Evolutionary conservation across 1,284 basidiomycete genomes (phyloP).

Genomic region (Sanghuangporus baumii): DNA sequence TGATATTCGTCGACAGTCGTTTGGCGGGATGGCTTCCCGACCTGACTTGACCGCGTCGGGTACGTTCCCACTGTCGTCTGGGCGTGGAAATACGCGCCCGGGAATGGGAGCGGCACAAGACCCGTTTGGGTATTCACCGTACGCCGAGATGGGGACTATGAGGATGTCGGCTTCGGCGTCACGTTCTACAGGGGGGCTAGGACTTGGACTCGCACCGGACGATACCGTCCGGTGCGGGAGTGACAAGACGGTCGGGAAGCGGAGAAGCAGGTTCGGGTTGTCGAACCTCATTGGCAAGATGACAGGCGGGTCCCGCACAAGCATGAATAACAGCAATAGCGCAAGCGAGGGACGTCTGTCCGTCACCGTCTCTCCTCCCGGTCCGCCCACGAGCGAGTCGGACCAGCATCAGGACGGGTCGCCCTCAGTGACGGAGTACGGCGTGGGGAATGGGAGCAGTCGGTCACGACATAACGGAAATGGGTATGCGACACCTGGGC

Average conservation of each 20-base stretch:
- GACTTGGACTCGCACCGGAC: constrained; percentile 28
- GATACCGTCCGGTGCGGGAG: constrained; percentile 1
- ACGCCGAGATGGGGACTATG: constrained; percentile 35
- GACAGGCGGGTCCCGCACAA: constrained; percentile 3
- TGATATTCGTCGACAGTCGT: constrained; percentile 67
- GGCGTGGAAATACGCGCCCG: constrained; percentile 19
- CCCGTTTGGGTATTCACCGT: constrained; percentile 19
- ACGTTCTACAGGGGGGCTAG: constrained; percentile 52
- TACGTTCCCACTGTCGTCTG: constrained; percentile 31
- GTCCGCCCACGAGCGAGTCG: constrained; percentile 2
- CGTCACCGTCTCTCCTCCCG: not conserved
- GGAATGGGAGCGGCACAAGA: constrained; percentile 11
- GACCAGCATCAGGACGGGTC: constrained; percentile 12
- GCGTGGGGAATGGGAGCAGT: constrained; percentile 13
- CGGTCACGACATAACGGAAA: constrained; percentile 12
- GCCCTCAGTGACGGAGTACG: constrained; percentile 12
- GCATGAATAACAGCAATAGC: not conserved
- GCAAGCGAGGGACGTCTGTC: constrained; percentile 2
- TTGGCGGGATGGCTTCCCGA: constrained; percentile 55
- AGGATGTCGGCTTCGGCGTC: constrained; percentile 28
- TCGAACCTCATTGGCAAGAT: constrained; percentile 54
- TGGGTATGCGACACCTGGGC: not conserved
- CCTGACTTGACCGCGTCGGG: constrained; percentile 48
- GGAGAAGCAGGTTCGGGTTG: constrained; percentile 66
- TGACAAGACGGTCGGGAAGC: constrained; percentile 40